phyloP scores from a whole-genome alignment of 169 alveolate species.

The Cryptosporidium sp. region DNA sequence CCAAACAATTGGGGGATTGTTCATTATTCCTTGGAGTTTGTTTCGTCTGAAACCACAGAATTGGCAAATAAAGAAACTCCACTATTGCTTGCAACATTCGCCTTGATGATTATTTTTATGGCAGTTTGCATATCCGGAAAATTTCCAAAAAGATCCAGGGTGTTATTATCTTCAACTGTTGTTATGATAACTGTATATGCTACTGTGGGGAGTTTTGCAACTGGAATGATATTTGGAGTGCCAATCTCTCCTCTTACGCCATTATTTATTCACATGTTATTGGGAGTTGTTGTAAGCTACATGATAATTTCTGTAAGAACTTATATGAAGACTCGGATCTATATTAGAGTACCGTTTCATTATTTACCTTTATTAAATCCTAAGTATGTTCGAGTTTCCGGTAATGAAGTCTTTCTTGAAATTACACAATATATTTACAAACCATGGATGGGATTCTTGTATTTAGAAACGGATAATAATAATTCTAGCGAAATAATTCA shows the following conservation, averaged over 20 bases:
- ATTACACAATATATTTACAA: constrained; percentile 64
- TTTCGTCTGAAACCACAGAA: constrained; percentile 66
- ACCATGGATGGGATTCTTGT: constrained; percentile 70
- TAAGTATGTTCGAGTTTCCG: constrained; percentile 58
- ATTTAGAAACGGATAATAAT: constrained; percentile 11
- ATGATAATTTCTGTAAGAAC: constrained; percentile 72
- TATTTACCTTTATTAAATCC: constrained; percentile 46
- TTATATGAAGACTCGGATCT: constrained; percentile 47
- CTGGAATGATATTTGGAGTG: constrained; percentile 73
- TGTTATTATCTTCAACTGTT: constrained; percentile 63
- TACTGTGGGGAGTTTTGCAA: constrained; percentile 73
- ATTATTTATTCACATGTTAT: constrained; percentile 61
- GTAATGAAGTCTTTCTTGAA: constrained; percentile 60
- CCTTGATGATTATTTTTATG: constrained; percentile 69
- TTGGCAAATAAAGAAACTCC: constrained; percentile 75
- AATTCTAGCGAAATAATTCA: not conserved
- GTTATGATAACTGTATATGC: constrained; percentile 64
- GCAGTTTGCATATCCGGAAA: constrained; percentile 66
- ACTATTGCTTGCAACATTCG: constrained; percentile 64
- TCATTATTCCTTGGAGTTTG: constrained; percentile 62
- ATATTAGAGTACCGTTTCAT: constrained; percentile 27
- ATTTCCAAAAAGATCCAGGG: constrained; percentile 60
- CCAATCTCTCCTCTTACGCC: constrained; percentile 73
- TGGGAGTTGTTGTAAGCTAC: constrained; percentile 73
- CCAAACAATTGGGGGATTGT: constrained; percentile 54